Base-by-base conservation (phyloP, 2,329 filamentous ascomycete genomes). In the Metarhizium robertsii region DNA sequence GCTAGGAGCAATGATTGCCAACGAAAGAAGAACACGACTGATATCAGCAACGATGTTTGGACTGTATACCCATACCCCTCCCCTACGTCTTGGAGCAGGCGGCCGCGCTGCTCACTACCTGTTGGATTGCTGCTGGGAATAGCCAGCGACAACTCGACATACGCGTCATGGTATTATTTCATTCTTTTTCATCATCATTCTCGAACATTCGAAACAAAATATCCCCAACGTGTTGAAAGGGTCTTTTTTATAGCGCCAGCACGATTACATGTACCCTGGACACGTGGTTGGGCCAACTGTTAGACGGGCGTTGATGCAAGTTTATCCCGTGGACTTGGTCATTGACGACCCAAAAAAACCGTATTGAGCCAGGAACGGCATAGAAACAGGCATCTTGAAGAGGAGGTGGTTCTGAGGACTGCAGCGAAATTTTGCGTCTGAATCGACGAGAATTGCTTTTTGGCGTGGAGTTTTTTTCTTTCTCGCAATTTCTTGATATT, bases 31-130 rank as follows among this genome's bases (percentile, higher is more conserved):
- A 49, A 30, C 18, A 53, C 43, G 43, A 53, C 42, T 45, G n/a
- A 48, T 42, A 46, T 42, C 46, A 13, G 54, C 54, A 50, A 43
- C 11, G 54, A 55, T 43, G 20, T 49, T 32, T 47, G 53, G 49
- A 52, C 50, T 47, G 50, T 34, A 55, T 55, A 55, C 54, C 54
- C 50, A 47, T 20, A 20, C 18, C 45, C 45, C 45, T 30, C 18
- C 32, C 32, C 32, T 34, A 48, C 50, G 50, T 30, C 25, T 34
- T 1, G 30, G 32, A 11, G 5, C 45, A 48, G 45, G 45, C 45
- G 10, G 45, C 45, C 20, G 20, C 18, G 45, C 45, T 48, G 20
- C 25, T 20, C 10, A 46, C 7, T 0, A 46, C 45, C 25, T 1
- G 7, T 14, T 18, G 20, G 4, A 48, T 48, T 8, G 25, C 45